These are phyloP conservation scores for Fusarium sp. DNA, from an alignment of 2,329 filamentous ascomycete species.

Conservation along the genomic window DNA sequence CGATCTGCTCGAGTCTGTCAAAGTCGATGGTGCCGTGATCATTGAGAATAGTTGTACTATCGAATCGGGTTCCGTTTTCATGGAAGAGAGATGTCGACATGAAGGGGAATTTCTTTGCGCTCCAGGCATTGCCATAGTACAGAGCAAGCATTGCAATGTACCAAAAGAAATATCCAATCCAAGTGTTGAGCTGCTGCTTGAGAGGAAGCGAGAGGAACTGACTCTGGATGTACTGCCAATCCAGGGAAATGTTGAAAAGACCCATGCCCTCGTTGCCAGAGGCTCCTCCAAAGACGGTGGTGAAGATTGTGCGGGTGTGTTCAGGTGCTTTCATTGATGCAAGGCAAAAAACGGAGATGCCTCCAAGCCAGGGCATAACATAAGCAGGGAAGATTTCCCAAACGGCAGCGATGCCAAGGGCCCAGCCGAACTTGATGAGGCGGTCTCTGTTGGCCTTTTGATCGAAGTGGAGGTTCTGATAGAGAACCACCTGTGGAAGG, in stretches of 20 bases:
- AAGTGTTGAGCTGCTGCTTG: constrained; percentile 51
- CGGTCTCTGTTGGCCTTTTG: constrained; percentile 40
- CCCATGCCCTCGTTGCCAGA: constrained; percentile 53
- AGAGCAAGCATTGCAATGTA: constrained; percentile 50
- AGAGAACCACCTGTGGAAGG: constrained; percentile 48
- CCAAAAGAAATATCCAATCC: constrained; percentile 52
- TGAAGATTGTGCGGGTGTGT: constrained; percentile 37
- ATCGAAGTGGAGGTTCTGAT: constrained; percentile 50
- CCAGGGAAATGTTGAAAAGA: constrained; percentile 54
- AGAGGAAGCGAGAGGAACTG: constrained; percentile 51
- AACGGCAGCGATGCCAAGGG: constrained; percentile 49
- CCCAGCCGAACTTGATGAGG: constrained; percentile 46
- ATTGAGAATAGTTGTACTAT: constrained; percentile 38
- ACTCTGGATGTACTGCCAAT: constrained; percentile 58
- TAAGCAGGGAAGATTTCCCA: constrained; percentile 62
- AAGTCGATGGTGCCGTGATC: constrained; percentile 42
- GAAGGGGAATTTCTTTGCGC: constrained; percentile 47
- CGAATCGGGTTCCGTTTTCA: constrained; percentile 41
- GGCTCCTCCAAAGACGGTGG: constrained; percentile 55
- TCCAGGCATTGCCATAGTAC: constrained; percentile 57
- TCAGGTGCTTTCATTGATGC: constrained; percentile 53
- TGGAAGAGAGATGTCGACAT: constrained; percentile 46
- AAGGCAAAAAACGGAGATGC: constrained; percentile 58
- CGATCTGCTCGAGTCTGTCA: constrained; percentile 39
- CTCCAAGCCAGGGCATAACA: constrained; percentile 56